Percentiles rank a stretch among this genome's conserved stretches.
Evolutionary conservation across 495 filamentous ascomycete species (phyloP).

Genomic region (Apiosordaria backusii): DNA sequence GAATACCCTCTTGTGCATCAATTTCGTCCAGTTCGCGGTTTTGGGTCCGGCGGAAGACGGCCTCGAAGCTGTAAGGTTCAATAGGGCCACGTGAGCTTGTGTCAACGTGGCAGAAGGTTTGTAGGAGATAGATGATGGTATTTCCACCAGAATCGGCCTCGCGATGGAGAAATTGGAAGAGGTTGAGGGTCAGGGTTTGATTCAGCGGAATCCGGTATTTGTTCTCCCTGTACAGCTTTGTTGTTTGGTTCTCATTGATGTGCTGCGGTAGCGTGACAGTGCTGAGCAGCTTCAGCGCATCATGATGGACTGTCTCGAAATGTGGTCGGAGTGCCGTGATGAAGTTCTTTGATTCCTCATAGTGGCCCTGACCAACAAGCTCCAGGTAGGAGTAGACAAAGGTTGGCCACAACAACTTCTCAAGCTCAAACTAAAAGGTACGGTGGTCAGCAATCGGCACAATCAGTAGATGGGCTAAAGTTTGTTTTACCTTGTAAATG

Average conservation of each 20-base stretch:
- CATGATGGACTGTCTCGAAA: conserved; percentile 71
- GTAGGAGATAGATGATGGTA: conserved; percentile 69
- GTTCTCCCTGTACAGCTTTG: conserved; percentile 73
- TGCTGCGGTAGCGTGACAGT: conserved; percentile 73
- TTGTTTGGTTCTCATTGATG: conserved; percentile 63
- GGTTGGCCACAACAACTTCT: conserved; percentile 81
- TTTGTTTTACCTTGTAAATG: conserved; percentile 83
- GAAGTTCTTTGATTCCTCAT: conserved; percentile 66
- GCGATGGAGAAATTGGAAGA: conserved; percentile 83
- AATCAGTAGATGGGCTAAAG: too few species aligned
- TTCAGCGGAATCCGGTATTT: conserved; percentile 87
- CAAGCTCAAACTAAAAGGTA: conserved; percentile 68
- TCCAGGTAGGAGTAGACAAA: conserved; percentile 91
- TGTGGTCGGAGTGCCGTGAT: conserved; percentile 61
- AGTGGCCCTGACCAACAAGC: conserved; percentile 69
- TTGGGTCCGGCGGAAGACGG: conserved; percentile 62
- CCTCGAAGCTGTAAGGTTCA: conserved; percentile 74
- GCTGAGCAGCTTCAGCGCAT: conserved; percentile 67
- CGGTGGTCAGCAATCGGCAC: neutral
- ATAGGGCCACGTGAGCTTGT: conserved; percentile 71
- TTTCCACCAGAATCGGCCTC: conserved; percentile 75
- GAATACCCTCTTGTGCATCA: conserved; percentile 88
- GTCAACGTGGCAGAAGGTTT: conserved; percentile 67
- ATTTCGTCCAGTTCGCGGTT: conserved; percentile 59
- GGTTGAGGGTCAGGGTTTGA: conserved; percentile 67